These are phyloP conservation scores for Leccinum aurantiacum DNA, from an alignment of 768 basidiomycete genomes.

Conservation along the genomic window DNA sequence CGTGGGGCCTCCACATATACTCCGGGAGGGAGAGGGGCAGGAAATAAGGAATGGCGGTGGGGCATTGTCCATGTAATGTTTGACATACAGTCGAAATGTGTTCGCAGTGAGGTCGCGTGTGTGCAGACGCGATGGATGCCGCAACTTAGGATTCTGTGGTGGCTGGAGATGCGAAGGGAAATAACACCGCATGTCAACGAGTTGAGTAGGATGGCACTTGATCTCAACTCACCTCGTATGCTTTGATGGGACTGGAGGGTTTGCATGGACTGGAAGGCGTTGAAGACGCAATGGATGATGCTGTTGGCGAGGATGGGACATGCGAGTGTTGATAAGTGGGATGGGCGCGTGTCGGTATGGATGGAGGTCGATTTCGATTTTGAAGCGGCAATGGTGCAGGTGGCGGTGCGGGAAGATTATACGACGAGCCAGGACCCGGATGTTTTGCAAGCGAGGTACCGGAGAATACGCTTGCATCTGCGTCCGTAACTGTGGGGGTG, in stretches of 20 bases:
- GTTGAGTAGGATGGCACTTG: not conserved
- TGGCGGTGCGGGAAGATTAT: slow-evolving; percentile 17
- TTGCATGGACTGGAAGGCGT: slow-evolving; percentile 33
- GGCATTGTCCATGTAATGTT: slow-evolving; percentile 74
- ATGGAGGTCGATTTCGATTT: slow-evolving; percentile 3
- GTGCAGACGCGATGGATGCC: slow-evolving; percentile 71
- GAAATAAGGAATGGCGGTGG: slow-evolving; percentile 11
- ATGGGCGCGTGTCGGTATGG: not conserved
- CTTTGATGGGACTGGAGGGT: slow-evolving; percentile 24
- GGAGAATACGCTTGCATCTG: slow-evolving; percentile 13
- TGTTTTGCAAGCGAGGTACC: slow-evolving; percentile 6
- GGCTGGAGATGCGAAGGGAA: not conserved
- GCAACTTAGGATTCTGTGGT: slow-evolving; percentile 46
- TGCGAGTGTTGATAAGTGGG: slow-evolving; percentile 3
- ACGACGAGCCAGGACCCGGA: not conserved
- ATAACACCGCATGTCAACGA: not conserved
- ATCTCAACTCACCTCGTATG: slow-evolving; percentile 5
- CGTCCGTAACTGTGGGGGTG: not conserved
- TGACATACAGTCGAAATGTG: slow-evolving; percentile 73
- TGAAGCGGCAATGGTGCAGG: slow-evolving; percentile 12
- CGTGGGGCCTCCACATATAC: slow-evolving; percentile 5
- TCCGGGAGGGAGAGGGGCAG: slow-evolving; percentile 2
- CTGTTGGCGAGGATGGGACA: slow-evolving; percentile 21
- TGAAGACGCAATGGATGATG: slow-evolving; percentile 27
- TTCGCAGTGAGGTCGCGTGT: slow-evolving; percentile 67